Evolutionary conservation across 1,139 yeast species (phyloP).

Genomic region (Taphrina sp.): DNA sequence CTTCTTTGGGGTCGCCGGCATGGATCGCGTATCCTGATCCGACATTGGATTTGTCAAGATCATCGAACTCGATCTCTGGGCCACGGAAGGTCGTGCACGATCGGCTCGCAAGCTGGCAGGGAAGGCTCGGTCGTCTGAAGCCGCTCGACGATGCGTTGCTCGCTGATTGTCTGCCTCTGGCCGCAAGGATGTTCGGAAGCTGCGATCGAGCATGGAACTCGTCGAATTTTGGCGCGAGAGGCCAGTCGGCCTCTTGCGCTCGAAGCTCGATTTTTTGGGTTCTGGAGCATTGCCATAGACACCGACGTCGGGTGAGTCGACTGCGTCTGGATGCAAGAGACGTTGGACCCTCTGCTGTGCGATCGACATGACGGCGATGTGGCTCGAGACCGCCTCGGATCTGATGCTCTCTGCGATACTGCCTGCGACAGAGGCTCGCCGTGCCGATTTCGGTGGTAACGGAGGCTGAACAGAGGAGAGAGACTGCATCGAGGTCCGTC

Average conservation of each 20-base stretch:
- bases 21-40: constrained; percentile 3
- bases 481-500: constrained; percentile 28
- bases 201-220: constrained; percentile 23
- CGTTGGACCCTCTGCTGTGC: constrained; percentile 27
- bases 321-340: constrained; percentile 22
- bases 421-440: constrained; percentile 18
- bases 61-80: constrained; percentile 15
- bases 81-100: constrained; percentile 4
- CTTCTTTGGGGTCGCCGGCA: constrained; percentile 24
- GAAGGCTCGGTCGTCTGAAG: constrained; percentile 22
- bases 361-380: constrained; percentile 27
- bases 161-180: constrained; percentile 5
- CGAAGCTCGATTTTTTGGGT: constrained; percentile 20
- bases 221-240: constrained; percentile 20
- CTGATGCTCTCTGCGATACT: constrained; percentile 24
- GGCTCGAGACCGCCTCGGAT: constrained; percentile 21
- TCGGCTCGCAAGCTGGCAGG: constrained; percentile 8
- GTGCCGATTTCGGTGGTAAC: constrained; percentile 11
- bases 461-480: constrained; percentile 22
- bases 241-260: constrained; percentile 14
- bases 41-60: background rate
- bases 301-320: background rate
- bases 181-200: constrained; percentile 17
- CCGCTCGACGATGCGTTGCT: constrained; percentile 16
- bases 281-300: constrained; percentile 13